Evolutionary conservation across 2,329 filamentous ascomycete species (phyloP), one percentile per base, ranked within the genome.

Genomic region (Pestalotiopsis sp.): DNA sequence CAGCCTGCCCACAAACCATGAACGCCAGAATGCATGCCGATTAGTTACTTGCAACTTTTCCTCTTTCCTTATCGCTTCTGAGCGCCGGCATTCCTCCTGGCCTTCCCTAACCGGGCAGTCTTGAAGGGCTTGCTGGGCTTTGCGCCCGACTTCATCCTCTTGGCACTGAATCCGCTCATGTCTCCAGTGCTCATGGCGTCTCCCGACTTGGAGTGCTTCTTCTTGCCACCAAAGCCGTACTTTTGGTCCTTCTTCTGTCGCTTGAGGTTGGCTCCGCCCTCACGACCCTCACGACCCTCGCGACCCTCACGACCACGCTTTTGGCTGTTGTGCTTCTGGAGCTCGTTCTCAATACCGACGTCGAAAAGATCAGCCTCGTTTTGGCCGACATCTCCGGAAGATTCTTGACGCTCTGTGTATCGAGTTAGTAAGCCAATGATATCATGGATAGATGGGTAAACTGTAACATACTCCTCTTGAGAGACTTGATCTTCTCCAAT

Each of bases 151-250:
- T 97, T 97, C 93, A 97, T 97, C 82, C 89, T 92, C 85, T 91
- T 94, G 48, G 86, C 86, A 66, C 91, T 94, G 83, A 97, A 98
- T 1, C 88, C 89, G 70, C 89, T 89, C 73, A 97, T 82, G 79
- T 99, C 96, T 69, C 89, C 91, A 60, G 90, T 94, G 71, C 93
- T 97, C 70, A 87, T 78, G 62, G 94, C 94, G 80, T 98, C 94
- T 73, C 94, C 94, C 69, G 94, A 97, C 88, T 99, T 99, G 67
- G 86, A 82, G 78, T 94, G 90, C 66, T 92, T 87, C 87, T 99
- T 99, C 89, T 97, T 98, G 74, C 96, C 96, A 69, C 96, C 96
- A 76, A 95, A 97, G 26, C 96, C 96, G 79, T 91, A 98, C 83
- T 97, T 98, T 72, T 92, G 88, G 78, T 99, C 91, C 85, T 97